These are phyloP conservation scores for Nemania diffusa DNA, from an alignment of 2,329 filamentous ascomycete genomes.

Conservation along the genomic window DNA sequence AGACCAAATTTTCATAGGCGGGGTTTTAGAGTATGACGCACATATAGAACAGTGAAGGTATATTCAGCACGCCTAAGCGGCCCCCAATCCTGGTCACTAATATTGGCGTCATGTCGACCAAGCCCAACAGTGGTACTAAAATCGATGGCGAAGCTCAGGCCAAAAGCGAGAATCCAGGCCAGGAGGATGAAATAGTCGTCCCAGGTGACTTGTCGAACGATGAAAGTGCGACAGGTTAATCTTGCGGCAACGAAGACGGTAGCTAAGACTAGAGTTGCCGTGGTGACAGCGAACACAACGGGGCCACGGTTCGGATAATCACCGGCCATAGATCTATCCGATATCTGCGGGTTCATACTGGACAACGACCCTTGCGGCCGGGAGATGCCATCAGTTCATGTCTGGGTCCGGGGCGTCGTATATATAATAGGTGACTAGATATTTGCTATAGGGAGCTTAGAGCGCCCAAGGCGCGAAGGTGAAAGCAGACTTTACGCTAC, in stretches of 20 bases:
- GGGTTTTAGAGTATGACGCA: conserved; percentile 49
- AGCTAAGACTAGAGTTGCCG: conserved; percentile 73
- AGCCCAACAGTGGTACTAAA: conserved; percentile 72
- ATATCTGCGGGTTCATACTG: conserved; percentile 37
- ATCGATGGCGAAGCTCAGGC: conserved; percentile 73
- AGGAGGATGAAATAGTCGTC: conserved; percentile 86
- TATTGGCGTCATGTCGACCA: conserved; percentile 73
- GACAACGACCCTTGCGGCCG: conserved; percentile 39
- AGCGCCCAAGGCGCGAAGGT: conserved; percentile 26
- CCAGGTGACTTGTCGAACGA: conserved; percentile 76
- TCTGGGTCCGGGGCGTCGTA: conserved; percentile 20
- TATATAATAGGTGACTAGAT: conserved; percentile 6
- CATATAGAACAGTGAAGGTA: conserved; percentile 71
- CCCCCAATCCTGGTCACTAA: conserved; percentile 60
- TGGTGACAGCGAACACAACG: conserved; percentile 76
- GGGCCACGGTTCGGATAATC: conserved; percentile 60
- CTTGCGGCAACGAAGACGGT: conserved; percentile 80
- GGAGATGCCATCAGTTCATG: conserved; percentile 45
- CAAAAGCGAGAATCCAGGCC: conserved; percentile 79
- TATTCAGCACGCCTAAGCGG: conserved; percentile 70
- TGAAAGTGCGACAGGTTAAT: conserved; percentile 75
- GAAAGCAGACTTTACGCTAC: conserved; percentile 21
- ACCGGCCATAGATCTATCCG: conserved; percentile 37
- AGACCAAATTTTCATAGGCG: conserved; percentile 29
- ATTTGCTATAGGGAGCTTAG: not conserved